phyloP scores from a whole-genome alignment of 2,329 filamentous ascomycete species.

The Lecanicillium sp. region DNA sequence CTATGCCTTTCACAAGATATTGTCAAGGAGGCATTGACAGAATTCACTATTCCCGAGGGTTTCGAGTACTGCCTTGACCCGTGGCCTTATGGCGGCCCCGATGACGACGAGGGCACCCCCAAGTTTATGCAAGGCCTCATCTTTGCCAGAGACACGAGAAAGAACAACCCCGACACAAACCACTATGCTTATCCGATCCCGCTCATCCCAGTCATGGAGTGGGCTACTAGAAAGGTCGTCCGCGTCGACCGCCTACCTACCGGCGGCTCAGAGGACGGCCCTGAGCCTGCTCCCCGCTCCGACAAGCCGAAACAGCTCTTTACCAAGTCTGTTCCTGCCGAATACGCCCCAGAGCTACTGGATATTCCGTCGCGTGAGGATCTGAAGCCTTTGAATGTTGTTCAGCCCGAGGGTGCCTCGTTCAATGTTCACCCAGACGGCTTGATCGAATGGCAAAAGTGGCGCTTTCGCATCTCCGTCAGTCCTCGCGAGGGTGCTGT shows the following conservation, averaged over 20 bases:
- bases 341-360: conserved; percentile 44
- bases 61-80: conserved; percentile 39
- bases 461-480: conserved; percentile 61
- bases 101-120: conserved; percentile 28
- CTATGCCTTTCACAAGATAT: conserved; percentile 32
- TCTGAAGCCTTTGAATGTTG: conserved; percentile 63
- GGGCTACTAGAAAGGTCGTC: conserved; percentile 43
- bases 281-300: conserved; percentile 25
- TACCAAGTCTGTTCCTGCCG: conserved; percentile 27
- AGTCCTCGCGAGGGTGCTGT: conserved; percentile 63
- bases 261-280: conserved; percentile 35
- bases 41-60: conserved; percentile 36
- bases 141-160: conserved; percentile 34
- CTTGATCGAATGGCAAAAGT: conserved; percentile 55
- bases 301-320: conserved; percentile 37
- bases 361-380: conserved; percentile 37
- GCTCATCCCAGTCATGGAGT: conserved; percentile 51
- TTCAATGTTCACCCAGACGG: conserved; percentile 47
- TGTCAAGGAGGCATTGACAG: conserved; percentile 37
- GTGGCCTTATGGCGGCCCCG: conserved; percentile 58
- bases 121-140: conserved; percentile 42
- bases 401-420: conserved; percentile 60
- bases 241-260: conserved; percentile 50
- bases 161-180: conserved; percentile 45
- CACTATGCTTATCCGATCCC: conserved; percentile 56